phyloP scores from a whole-genome alignment of 257 asterid species.

The Solanum paucissectum region DNA sequence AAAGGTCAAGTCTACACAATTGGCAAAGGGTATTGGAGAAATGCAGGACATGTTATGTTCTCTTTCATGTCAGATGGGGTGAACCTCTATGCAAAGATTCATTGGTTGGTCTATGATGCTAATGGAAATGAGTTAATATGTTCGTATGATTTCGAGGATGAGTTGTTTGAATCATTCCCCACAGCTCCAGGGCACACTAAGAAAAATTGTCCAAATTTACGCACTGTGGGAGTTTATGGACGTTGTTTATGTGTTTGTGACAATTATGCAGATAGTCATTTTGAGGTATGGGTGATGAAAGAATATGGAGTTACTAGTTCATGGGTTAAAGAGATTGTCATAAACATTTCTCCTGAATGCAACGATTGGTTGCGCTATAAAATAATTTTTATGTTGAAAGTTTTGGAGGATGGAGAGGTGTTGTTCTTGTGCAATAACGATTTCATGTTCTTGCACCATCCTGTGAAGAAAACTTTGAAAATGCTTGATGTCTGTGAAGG shows the following conservation, averaged over 20 bases:
- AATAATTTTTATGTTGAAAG: constrained; percentile 14
- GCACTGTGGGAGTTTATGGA: constrained; percentile 24
- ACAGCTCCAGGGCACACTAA: constrained; percentile 10
- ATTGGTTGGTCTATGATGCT: constrained; percentile 36
- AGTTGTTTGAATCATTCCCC: constrained; percentile 20
- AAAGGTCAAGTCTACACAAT: constrained; percentile 36
- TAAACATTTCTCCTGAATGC: constrained; percentile 12
- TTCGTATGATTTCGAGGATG: constrained; percentile 37
- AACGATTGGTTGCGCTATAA: constrained; percentile 15
- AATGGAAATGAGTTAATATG: constrained; percentile 28
- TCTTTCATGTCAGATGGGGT: constrained; percentile 10
- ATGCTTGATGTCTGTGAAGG: background rate
- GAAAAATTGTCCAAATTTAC: background rate
- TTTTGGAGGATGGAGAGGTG: constrained; percentile 29
- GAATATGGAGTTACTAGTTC: constrained; percentile 31
- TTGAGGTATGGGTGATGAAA: constrained; percentile 44
- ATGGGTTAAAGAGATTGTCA: constrained; percentile 31
- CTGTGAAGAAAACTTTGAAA: background rate
- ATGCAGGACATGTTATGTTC: constrained; percentile 15
- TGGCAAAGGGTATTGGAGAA: constrained; percentile 27
- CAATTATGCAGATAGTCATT: constrained; percentile 5
- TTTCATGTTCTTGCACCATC: constrained; percentile 1
- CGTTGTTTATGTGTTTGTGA: constrained; percentile 31
- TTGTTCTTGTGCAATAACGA: constrained; percentile 31
- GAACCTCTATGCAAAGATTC: constrained; percentile 28